Base-by-base conservation (phyloP, 179 eudicot genomes). In the Silene vulgaris region DNA sequence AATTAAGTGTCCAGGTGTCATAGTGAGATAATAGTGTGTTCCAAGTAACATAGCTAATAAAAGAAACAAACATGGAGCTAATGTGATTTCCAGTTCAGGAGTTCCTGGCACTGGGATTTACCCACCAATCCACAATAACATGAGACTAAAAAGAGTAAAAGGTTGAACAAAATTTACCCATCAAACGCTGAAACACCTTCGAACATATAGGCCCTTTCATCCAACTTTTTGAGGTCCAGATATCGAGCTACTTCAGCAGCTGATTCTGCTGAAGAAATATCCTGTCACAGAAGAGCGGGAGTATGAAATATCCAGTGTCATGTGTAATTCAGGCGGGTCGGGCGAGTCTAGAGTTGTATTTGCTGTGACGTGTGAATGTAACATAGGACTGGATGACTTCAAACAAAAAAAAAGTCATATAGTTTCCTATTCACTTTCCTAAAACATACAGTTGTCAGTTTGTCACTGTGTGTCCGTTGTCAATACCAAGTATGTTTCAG, bases 201-300 rank as follows among this genome's bases (percentile, higher is more conserved):
- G 84, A 88, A 89, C 82, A 88, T 87, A 80, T 89, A 95, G 30
- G 86, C 90, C 82, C 96, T 83, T 82, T 95, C 97, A 80, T 92
- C 97, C 79, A 95, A 77, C 72, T 92, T 92, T 76, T 95, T 95
- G 29, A 95, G 97, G 78, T 95, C 99, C 75, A 95, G 78, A 77
- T 90, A 95, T 76, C 86, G 91, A 74, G 89, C 90, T 78, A 95
- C 88, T 85, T 92, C 99, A 81, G 92, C 99, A 70, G 89, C 85
- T 66, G 97, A 82, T 56, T 85, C 95, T 68, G 99, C 91, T 26
- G 91, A 89, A 74, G 93, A 78, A 78, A 88, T 92, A 83, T 95
- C 99, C 99, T 95, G 85, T 63, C 28, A 21, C 3, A 43, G 5
- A 21, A 19, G 23, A 59, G 50, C 3, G 66, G 20, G 40, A 30